Percentiles rank a stretch among this genome's conserved stretches.
Evolutionary conservation across 257 asterid genomes (phyloP).

Genomic region (Scutellaria galericulata): DNA sequence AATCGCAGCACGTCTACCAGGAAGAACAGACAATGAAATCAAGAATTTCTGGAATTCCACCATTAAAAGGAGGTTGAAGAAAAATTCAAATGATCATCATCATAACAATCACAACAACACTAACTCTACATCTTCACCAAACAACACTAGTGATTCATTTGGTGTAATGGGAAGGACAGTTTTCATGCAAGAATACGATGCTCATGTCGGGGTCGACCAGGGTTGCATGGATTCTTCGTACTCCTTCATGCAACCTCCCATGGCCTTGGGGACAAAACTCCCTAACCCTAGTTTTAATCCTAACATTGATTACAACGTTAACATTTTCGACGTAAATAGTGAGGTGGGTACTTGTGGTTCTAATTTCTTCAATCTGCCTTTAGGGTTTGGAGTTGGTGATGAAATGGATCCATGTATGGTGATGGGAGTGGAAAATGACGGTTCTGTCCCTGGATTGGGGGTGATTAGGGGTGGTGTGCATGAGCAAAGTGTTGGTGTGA

Average conservation of each 20-base stretch:
- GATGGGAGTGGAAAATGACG: slow-evolving; percentile 68
- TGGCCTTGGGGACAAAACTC: slow-evolving; percentile 31
- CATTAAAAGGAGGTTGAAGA: slow-evolving; percentile 78
- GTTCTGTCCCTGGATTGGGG: slow-evolving; percentile 66
- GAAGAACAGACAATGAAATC: slow-evolving; percentile 90
- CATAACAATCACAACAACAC: slow-evolving; percentile 12
- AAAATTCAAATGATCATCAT: slow-evolving; percentile 26
- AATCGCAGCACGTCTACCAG: slow-evolving; percentile 90
- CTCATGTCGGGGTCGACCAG: not conserved
- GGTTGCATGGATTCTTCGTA: slow-evolving; percentile 63
- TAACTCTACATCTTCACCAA: slow-evolving; percentile 40
- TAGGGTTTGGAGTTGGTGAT: slow-evolving; percentile 40
- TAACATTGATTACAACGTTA: not conserved
- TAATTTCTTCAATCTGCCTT: slow-evolving; percentile 34
- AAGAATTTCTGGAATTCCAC: slow-evolving; percentile 96
- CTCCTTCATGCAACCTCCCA: slow-evolving; percentile 54
- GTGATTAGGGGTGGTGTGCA: slow-evolving; percentile 25
- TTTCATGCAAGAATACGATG: slow-evolving; percentile 46
- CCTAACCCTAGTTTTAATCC: slow-evolving; percentile 49
- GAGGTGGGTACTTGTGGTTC: slow-evolving; percentile 6
- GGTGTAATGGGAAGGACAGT: slow-evolving; percentile 39
- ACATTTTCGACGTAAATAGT: slow-evolving; percentile 35
- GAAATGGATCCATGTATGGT: slow-evolving; percentile 49
- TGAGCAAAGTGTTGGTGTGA: slow-evolving; percentile 26
- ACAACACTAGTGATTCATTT: slow-evolving; percentile 48